Evolutionary conservation across 1,284 basidiomycete species (phyloP).

Genomic region (Ceratobasidium sp.): DNA sequence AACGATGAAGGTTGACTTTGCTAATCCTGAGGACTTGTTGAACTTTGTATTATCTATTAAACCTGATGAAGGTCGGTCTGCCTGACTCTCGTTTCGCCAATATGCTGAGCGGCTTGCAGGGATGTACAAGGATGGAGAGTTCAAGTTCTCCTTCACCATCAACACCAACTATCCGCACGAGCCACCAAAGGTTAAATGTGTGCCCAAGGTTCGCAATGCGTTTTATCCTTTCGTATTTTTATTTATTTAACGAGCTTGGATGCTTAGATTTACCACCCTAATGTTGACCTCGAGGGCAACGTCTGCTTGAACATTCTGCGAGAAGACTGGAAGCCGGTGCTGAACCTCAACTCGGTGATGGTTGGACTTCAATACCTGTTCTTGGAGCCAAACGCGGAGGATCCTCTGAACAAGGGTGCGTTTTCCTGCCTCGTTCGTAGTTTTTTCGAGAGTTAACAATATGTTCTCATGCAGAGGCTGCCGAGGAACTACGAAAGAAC

Average conservation of each 20-base stretch:
- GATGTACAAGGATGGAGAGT: slow-evolving; percentile 97
- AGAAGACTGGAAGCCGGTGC: slow-evolving; percentile 99
- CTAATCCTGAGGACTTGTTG: slow-evolving; percentile 92
- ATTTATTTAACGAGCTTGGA: neutral
- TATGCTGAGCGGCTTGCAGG: slow-evolving; percentile 65
- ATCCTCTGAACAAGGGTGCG: slow-evolving; percentile 97
- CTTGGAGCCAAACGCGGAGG: slow-evolving; percentile 98
- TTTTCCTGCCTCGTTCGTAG: slow-evolving; percentile 40
- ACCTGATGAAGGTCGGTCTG: slow-evolving; percentile 89
- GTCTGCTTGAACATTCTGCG: slow-evolving; percentile 97
- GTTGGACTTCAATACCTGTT: slow-evolving; percentile 98
- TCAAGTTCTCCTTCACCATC: slow-evolving; percentile 95
- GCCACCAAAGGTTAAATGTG: slow-evolving; percentile 98
- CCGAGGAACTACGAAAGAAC: slow-evolving; percentile 88
- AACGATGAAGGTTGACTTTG: slow-evolving; percentile 96
- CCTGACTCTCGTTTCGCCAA: neutral
- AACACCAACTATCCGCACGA: slow-evolving; percentile 99
- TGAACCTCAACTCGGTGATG: slow-evolving; percentile 97
- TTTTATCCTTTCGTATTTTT: slow-evolving; percentile 6
- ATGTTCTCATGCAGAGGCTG: slow-evolving; percentile 78
- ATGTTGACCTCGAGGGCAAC: slow-evolving; percentile 97
- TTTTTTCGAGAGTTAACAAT: slow-evolving; percentile 38
- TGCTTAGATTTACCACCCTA: slow-evolving; percentile 96
- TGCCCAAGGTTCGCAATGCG: slow-evolving; percentile 78
- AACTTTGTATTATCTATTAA: slow-evolving; percentile 96